Evolutionary conservation across 2,329 filamentous ascomycete species (phyloP), one percentile per base, ranked within the genome.

Genomic region (Elsinoe perseae): DNA sequence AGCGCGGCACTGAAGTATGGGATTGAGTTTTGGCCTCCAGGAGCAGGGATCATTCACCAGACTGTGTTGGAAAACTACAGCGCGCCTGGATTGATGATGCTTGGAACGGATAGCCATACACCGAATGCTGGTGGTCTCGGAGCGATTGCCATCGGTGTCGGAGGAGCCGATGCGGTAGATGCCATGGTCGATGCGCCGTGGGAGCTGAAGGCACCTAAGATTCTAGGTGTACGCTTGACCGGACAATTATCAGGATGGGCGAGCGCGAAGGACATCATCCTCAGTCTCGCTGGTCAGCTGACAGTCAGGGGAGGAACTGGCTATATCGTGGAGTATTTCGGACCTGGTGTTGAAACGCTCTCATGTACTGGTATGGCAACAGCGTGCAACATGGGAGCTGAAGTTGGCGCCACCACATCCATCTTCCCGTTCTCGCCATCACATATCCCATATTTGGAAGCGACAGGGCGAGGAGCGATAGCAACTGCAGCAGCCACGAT

Each of bases 91-190:
- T 74, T 97, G 64, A 96, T 98, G 91, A 97, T 98, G 90, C 81
- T 98, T 38, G 93, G 93, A 56, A 98, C 93, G 27, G 93, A 98
- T 73, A 95, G 89, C 66, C 93, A 98, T 73, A 96, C 90, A 44
- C 93, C 93, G 42, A 98, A 97, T 68, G 93, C 89, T n/a, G 92
- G 92, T 80, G 92, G 92, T 82, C 85, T 97, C 58, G 91, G 90
- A 72, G 95, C 95, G 86, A 84, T 82, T 68, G 88, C 89, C 59
- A 95, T 97, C 70, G 92, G 91, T 84, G 92, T 96, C 62, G 92
- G 93, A 77, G 92, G 93, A 82, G 93, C 92, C 69, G 93, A 97
- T 77, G 93, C 93, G 58, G 93, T 97, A 68, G 93, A 98, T 75
- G 93, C 96, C 67, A 95, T 98, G 89, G 90, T 91, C 68, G 86